Evolutionary conservation across 495 filamentous ascomycete species (phyloP), one percentile per base, ranked within the genome.

Genomic region (Parathielavia hyrcaniae): DNA sequence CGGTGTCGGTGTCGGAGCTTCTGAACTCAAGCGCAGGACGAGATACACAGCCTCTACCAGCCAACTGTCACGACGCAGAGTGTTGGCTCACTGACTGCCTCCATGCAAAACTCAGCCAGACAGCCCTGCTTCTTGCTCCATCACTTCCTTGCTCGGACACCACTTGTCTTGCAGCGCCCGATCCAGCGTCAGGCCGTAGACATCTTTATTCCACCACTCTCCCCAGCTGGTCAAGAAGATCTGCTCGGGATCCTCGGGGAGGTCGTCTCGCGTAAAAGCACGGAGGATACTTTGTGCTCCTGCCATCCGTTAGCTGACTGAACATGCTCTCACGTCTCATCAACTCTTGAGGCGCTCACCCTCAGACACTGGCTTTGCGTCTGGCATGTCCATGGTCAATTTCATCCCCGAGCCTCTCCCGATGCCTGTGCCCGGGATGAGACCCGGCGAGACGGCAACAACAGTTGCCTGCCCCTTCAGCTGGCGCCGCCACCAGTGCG

Each of bases 401-500:
- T 54, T 50, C 23, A 68, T 53, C 12, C 49, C 50, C 19, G 44
- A 49, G 3, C 62, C 58, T 22, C 67, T 60, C 1, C 41, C 41
- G 22, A 78, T 60, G 5, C 66, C 67, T 0, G 75, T 78, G 17
- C 50, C 56, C 1, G 74, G 74, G 26, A 78, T 67, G 5, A 77
- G 47, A 3, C 76, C 76, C 0, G 76, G 76, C 17, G 74, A 77
- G 5, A 77, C 75, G 13, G 76, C 76, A 4, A 78, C 71, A 5
- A 78, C 71, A 9, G 57, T 35, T 50, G 67, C 71, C 47, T 61
- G 60, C 9, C 62, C 73, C 34, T 62, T 50, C 16, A 78, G 65
- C 54, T 75, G 64, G n/a, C 76, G 72, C 14, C 74, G 75, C 76
- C 76, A 78, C 75, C 75, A 77, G 48, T 78, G 75, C 12, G 75